These are phyloP conservation scores for Nematodospora anomalae DNA, from an alignment of 1,139 yeast species.

Conservation along the genomic window DNA sequence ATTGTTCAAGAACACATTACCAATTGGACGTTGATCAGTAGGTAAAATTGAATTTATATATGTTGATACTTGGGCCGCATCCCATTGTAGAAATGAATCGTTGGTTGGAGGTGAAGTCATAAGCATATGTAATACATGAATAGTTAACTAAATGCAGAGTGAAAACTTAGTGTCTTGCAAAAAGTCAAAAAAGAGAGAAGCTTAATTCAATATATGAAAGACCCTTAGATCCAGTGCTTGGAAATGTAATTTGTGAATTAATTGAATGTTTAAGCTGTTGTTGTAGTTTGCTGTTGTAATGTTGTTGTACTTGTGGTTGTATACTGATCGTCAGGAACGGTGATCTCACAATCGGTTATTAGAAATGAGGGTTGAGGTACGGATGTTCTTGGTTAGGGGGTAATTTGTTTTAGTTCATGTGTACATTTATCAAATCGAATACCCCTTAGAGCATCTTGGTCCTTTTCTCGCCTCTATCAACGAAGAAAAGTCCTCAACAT, in stretches of 20 bases:
- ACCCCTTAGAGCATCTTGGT: too few species aligned
- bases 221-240: too few species aligned
- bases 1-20: slow-evolving; percentile 47
- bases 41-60: slow-evolving; percentile 30
- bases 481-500: too few species aligned
- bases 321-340: too few species aligned
- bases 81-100: slow-evolving; percentile 48
- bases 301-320: too few species aligned
- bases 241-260: too few species aligned
- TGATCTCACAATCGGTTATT: too few species aligned
- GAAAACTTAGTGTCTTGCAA: background rate
- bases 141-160: background rate
- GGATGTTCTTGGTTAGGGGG: background rate
- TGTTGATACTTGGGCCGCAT: slow-evolving; percentile 47
- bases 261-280: too few species aligned
- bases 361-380: slow-evolving; percentile 1
- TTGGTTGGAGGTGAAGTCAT: slow-evolving; percentile 20
- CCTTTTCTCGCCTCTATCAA: too few species aligned
- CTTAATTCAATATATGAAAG: background rate
- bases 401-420: too few species aligned
- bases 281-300: too few species aligned
- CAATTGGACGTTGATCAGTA: slow-evolving; percentile 21
- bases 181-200: background rate
- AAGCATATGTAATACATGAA: slow-evolving; percentile 3
- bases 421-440: too few species aligned